Evolutionary conservation across 202 grass and related monocot species (phyloP).

Genomic region (Zoysia matrella): DNA sequence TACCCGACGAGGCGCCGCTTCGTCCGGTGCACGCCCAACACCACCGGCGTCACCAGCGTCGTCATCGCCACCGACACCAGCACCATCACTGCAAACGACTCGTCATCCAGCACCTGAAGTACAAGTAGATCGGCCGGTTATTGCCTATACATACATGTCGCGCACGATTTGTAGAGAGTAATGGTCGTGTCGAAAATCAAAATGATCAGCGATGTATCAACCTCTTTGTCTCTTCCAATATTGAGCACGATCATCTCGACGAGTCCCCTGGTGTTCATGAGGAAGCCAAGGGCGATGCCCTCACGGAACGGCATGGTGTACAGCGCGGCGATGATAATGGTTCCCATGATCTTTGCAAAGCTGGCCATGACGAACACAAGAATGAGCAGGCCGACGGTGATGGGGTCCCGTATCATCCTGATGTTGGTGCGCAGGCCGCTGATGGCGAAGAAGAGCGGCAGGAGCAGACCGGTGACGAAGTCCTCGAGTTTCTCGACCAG

Average conservation of each 20-base stretch:
- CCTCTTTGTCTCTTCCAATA: slow-evolving; percentile 70
- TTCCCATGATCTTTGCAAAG: slow-evolving; percentile 73
- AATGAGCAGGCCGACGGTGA: slow-evolving; percentile 55
- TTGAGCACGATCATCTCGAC: slow-evolving; percentile 83
- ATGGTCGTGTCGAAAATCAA: too few relatives aligned
- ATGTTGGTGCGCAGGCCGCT: slow-evolving; percentile 65
- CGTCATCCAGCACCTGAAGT: slow-evolving; percentile 60
- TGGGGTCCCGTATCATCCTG: slow-evolving; percentile 30
- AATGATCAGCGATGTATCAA: neutral
- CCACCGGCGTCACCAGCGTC: slow-evolving; percentile 65
- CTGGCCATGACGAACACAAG: slow-evolving; percentile 67
- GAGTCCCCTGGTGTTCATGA: slow-evolving; percentile 85
- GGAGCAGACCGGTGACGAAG: slow-evolving; percentile 62
- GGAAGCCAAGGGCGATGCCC: slow-evolving; percentile 69
- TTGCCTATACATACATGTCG: too few relatives aligned
- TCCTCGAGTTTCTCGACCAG: slow-evolving; percentile 78
- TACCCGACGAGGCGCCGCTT: slow-evolving; percentile 58
- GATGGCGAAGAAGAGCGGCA: slow-evolving; percentile 83
- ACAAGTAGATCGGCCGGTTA: too few relatives aligned
- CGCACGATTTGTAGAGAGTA: too few relatives aligned
- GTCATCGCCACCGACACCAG: slow-evolving; percentile 62
- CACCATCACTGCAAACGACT: slow-evolving; percentile 67
- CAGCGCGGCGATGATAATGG: slow-evolving; percentile 56
- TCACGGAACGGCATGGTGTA: slow-evolving; percentile 72
- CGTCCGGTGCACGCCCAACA: slow-evolving; percentile 48